Percentiles rank a stretch among this genome's conserved stretches.
phyloP scores from a whole-genome alignment of 768 basidiomycete genomes.

The Tephrocybe rancida region DNA sequence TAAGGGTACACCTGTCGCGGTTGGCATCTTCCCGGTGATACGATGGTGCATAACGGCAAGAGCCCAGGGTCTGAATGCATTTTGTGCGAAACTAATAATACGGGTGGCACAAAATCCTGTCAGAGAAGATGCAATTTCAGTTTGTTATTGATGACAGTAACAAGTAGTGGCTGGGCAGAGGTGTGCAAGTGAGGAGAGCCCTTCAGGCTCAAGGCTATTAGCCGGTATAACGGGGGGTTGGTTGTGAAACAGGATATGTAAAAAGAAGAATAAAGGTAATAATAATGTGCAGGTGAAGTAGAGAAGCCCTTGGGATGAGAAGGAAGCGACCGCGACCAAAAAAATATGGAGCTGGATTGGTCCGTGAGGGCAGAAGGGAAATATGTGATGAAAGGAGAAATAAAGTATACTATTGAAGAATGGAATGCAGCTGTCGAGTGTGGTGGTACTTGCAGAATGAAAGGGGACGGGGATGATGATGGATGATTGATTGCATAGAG shows the following conservation, averaged over 20 bases:
- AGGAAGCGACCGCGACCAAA: slow-evolving; percentile 27
- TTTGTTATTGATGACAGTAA: slow-evolving; percentile 23
- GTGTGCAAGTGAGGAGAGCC: slow-evolving; percentile 19
- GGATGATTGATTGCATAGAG: slow-evolving; percentile 58
- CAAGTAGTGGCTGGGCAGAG: slow-evolving; percentile 14
- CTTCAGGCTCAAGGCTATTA: slow-evolving; percentile 26
- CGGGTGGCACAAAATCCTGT: too few species aligned
- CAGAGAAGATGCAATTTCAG: slow-evolving; percentile 16
- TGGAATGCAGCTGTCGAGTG: slow-evolving; percentile 52
- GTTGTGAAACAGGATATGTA: slow-evolving; percentile 19
- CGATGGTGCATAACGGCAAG: not conserved
- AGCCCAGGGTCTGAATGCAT: too few species aligned
- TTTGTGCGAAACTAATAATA: too few species aligned
- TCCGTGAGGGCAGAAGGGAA: slow-evolving; percentile 40
- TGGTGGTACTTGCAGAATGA: slow-evolving; percentile 39
- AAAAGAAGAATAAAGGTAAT: slow-evolving; percentile 34
- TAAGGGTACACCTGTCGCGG: not conserved
- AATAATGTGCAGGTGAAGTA: slow-evolving; percentile 40
- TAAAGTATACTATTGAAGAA: slow-evolving; percentile 76
- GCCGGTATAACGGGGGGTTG: slow-evolving; percentile 22
- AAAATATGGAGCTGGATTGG: slow-evolving; percentile 32
- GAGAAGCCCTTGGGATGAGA: slow-evolving; percentile 27
- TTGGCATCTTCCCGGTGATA: not conserved
- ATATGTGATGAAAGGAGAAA: slow-evolving; percentile 77
- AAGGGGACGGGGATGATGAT: slow-evolving; percentile 51